Evolutionary conservation across 768 basidiomycete genomes (phyloP).

Genomic region (Pleurotus djamor): DNA sequence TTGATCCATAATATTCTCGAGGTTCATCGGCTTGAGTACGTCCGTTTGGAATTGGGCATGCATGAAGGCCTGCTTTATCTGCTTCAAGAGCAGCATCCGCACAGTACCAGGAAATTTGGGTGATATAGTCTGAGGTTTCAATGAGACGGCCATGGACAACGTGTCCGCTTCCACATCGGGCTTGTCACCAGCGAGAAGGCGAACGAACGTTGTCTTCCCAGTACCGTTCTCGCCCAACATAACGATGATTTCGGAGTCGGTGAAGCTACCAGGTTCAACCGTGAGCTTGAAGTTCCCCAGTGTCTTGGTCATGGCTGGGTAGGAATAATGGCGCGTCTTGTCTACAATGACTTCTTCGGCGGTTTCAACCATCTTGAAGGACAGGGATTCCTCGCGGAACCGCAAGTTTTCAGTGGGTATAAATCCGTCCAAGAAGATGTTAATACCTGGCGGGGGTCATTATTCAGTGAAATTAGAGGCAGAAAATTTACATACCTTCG

Average conservation of each 20-base stretch:
- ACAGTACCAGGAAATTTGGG: constrained; percentile 98
- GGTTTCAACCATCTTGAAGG: constrained; percentile 97
- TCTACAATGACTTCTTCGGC: constrained; percentile 87
- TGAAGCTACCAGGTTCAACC: constrained; percentile 86
- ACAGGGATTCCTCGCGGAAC: constrained; percentile 92
- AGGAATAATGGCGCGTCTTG: constrained; percentile 87
- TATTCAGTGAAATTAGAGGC: too few species aligned
- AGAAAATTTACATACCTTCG: too few species aligned
- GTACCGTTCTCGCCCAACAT: constrained; percentile 99
- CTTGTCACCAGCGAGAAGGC: constrained; percentile 88
- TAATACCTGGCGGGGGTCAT: constrained; percentile 67
- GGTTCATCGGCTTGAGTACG: constrained; percentile 95
- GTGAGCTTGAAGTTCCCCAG: constrained; percentile 94
- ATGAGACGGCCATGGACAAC: constrained; percentile 80
- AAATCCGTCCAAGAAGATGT: constrained; percentile 98
- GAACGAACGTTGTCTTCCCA: constrained; percentile 98
- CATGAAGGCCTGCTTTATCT: constrained; percentile 96
- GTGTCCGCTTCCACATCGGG: constrained; percentile 86
- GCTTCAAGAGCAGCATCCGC: constrained; percentile 89
- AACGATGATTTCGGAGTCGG: constrained; percentile 99
- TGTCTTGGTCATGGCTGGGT: constrained; percentile 97
- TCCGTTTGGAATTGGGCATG: constrained; percentile 99
- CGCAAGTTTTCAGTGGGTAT: constrained; percentile 98
- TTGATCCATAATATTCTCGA: constrained; percentile 95
- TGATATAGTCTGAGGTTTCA: constrained; percentile 98